Conservation (phyloP, 2,329 filamentous ascomycete genomes). For the Dactylellina haptotyla region DNA sequence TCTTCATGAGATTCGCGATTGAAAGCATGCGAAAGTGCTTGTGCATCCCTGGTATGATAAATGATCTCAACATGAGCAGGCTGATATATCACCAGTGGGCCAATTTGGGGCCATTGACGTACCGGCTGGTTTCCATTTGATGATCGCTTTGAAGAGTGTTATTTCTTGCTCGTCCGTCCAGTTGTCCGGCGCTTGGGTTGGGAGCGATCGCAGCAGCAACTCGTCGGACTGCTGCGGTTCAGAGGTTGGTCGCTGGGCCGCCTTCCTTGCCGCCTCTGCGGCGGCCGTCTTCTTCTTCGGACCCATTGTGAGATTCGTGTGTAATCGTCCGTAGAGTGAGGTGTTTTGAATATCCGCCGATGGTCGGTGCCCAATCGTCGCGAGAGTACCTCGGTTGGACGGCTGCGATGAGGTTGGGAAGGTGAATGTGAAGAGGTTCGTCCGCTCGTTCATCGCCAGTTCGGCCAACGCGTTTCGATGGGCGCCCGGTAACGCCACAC, state of each 20-base stretch:
- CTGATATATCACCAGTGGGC: too few species aligned
- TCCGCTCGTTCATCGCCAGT: slow-evolving; percentile 12
- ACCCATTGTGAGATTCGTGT: slow-evolving; percentile 63
- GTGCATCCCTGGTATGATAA: slow-evolving; percentile 90
- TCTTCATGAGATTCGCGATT: slow-evolving; percentile 80
- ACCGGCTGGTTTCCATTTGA: slow-evolving; percentile 96
- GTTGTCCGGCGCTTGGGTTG: slow-evolving; percentile 65
- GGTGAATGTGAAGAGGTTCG: neutral
- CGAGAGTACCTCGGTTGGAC: neutral
- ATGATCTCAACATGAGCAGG: too few species aligned
- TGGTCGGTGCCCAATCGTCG: neutral
- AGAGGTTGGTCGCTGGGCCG: slow-evolving; percentile 61
- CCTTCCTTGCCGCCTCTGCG: slow-evolving; percentile 56
- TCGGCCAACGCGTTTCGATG: slow-evolving; percentile 31
- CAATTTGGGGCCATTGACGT: slow-evolving; percentile 56
- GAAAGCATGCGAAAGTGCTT: slow-evolving; percentile 93
- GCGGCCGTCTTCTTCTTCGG: slow-evolving; percentile 43
- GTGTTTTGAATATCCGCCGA: neutral
- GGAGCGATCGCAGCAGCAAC: slow-evolving; percentile 26
- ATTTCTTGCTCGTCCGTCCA: slow-evolving; percentile 98
- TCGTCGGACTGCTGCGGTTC: slow-evolving; percentile 60
- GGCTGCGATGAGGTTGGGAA: neutral
- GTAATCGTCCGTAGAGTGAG: slow-evolving; percentile 65
- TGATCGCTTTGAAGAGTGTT: slow-evolving; percentile 89
- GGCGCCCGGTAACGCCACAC: slow-evolving; percentile 20